A percentile compares a stretch with the other conserved stretches of the same genome.
Conservation (phyloP, 805 yeast species). For the Vanderwaltozyma verrucispora region DNA sequence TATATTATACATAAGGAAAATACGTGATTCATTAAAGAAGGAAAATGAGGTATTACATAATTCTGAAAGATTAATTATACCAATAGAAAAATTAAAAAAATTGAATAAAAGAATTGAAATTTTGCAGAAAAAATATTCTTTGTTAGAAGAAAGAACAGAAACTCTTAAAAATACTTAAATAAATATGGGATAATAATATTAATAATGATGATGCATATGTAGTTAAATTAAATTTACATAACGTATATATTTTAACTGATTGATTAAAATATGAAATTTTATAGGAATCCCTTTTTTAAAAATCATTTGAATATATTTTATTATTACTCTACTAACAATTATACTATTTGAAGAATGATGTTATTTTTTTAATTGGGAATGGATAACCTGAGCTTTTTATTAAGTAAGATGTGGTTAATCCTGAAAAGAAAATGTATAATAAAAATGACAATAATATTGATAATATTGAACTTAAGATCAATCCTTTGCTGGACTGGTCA, state of each 20-base stretch:
- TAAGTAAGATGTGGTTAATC: conserved; percentile 53
- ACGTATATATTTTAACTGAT: no score
- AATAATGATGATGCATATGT: no score
- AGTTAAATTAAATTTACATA: no score
- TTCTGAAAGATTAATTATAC: conserved; percentile 1
- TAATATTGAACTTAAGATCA: conserved; percentile 37
- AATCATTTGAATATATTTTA: no score
- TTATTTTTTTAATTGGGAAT: conserved; percentile 23
- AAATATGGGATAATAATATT: no score
- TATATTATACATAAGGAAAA: conserved; percentile 17
- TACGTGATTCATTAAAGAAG: conserved; percentile 14
- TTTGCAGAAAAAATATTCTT: not conserved
- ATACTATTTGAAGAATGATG: not conserved
- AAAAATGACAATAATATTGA: conserved; percentile 35
- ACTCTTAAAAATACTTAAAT: not conserved
- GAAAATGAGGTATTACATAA: conserved; percentile 17
- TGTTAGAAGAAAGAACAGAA: not conserved
- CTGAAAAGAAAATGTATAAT: conserved; percentile 50
- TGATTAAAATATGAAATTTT: no score
- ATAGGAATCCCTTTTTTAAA: no score
- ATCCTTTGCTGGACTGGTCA: conserved; percentile 24
- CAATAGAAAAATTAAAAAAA: not conserved
- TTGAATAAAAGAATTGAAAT: not conserved
- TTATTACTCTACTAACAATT: no score
- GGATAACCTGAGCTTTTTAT: conserved; percentile 73